Conservation (phyloP, 192 early-diverging fungal species). For the Polychytrium aggregatum region DNA sequence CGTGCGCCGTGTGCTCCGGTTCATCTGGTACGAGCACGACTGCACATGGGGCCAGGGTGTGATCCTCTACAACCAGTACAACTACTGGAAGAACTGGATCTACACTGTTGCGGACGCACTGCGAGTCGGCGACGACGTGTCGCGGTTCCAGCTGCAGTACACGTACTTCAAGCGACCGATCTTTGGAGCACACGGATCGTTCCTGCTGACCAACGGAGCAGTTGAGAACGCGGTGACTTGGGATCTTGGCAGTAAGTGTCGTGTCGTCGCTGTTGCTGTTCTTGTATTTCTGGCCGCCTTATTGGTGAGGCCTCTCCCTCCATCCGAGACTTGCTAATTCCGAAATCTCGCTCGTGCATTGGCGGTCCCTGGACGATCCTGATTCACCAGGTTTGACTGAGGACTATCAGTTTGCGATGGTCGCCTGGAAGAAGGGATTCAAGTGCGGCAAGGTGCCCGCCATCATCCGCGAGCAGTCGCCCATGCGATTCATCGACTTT, state of each 20-base stretch:
- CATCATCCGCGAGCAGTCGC: conserved; percentile 42
- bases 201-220: conserved; percentile 38
- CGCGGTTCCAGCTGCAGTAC: conserved; percentile 48
- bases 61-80: conserved; percentile 49
- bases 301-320: too few species aligned
- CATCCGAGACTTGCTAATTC: too few species aligned
- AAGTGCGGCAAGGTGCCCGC: conserved; percentile 41
- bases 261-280: too few species aligned
- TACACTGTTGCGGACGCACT: conserved; percentile 46
- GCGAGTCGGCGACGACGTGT: conserved; percentile 42
- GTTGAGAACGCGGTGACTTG: conserved; percentile 47
- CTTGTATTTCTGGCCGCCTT: too few species aligned
- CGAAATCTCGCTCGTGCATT: too few species aligned
- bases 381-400: too few species aligned
- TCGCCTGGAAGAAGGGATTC: conserved; percentile 38
- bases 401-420: conserved; percentile 42
- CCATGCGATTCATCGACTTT: conserved; percentile 36
- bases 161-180: conserved; percentile 41
- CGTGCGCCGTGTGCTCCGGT: conserved; percentile 29
- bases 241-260: conserved; percentile 40
- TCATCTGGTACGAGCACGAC: conserved; percentile 35
- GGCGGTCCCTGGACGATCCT: too few species aligned
- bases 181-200: conserved; percentile 44
- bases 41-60: conserved; percentile 40
- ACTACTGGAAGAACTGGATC: conserved; percentile 44